Conservation (phyloP, 768 basidiomycete species). For the Psilocybe cubensis region DNA sequence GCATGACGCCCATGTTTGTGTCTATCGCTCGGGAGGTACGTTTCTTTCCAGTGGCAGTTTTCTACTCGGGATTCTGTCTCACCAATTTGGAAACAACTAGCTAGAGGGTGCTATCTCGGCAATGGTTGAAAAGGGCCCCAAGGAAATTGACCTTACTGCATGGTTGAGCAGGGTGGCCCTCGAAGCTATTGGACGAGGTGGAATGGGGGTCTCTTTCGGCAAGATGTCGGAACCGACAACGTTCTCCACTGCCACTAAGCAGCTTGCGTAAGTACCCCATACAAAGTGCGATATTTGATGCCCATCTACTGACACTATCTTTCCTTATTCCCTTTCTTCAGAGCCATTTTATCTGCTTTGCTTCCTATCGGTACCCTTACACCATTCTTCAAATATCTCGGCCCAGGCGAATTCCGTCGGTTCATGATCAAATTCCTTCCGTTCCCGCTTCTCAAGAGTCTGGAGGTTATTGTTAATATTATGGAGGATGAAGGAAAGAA, state of each 20-base stretch:
- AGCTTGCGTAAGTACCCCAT: conserved; percentile 8
- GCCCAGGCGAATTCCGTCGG: background rate
- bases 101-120: background rate
- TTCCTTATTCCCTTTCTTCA: background rate
- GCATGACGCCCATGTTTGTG: conserved; percentile 10
- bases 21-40: conserved; percentile 5
- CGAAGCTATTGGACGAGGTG: conserved; percentile 4
- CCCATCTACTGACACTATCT: too few species aligned
- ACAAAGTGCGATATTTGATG: too few species aligned
- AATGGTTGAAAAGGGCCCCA: background rate
- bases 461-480: conserved; percentile 7
- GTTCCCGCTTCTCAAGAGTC: conserved; percentile 1
- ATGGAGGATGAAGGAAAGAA: conserved; percentile 5
- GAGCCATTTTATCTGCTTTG: conserved; percentile 6
- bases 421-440: conserved; percentile 1
- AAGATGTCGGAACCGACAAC: conserved; percentile 4
- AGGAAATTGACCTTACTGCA: conserved; percentile 1
- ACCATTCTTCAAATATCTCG: conserved; percentile 2
- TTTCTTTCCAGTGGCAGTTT: too few species aligned
- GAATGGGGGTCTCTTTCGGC: conserved; percentile 1
- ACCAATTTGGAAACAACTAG: too few species aligned
- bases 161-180: conserved; percentile 3
- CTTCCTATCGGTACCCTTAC: conserved; percentile 1
- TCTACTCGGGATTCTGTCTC: too few species aligned
- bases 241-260: background rate